phyloP scores from a whole-genome alignment of 768 basidiomycete species.

The Pilatotrama ljubarskyi region DNA sequence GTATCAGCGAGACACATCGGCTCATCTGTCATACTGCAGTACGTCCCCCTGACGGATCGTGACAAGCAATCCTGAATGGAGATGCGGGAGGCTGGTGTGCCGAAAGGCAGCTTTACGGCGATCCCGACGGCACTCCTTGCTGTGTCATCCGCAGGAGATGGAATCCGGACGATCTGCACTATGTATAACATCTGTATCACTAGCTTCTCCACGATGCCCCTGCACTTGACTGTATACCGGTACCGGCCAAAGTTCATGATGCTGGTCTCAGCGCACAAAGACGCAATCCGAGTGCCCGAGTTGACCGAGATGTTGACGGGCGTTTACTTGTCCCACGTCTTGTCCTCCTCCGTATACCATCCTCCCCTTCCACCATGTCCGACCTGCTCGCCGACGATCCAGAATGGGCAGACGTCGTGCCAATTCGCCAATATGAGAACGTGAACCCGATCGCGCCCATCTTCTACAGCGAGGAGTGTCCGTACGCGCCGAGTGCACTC shows the following conservation, averaged over 20 bases:
- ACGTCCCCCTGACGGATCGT: conserved; percentile 69
- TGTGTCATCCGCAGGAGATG: too few species aligned
- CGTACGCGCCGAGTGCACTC: conserved; percentile 20
- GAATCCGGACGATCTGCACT: too few species aligned
- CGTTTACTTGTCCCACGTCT: neutral
- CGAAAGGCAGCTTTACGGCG: neutral
- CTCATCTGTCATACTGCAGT: conserved; percentile 39
- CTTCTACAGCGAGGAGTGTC: conserved; percentile 84
- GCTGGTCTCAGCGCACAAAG: too few species aligned
- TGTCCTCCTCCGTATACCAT: neutral
- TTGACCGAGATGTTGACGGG: neutral
- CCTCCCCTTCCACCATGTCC: conserved; percentile 21
- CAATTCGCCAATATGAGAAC: conserved; percentile 80
- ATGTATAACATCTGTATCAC: too few species aligned
- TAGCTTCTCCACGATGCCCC: too few species aligned
- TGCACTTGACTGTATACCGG: too few species aligned
- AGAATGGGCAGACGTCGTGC: conserved; percentile 80
- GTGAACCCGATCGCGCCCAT: conserved; percentile 85
- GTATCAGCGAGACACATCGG: neutral
- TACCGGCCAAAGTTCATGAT: too few species aligned
- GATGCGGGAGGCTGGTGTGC: neutral
- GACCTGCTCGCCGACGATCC: conserved; percentile 59
- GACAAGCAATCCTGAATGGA: conserved; percentile 26
- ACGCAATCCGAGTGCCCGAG: neutral
- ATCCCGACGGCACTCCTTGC: too few species aligned